Base-by-base conservation (phyloP, 768 basidiomycete genomes). In the Termitomyces titanicus region DNA sequence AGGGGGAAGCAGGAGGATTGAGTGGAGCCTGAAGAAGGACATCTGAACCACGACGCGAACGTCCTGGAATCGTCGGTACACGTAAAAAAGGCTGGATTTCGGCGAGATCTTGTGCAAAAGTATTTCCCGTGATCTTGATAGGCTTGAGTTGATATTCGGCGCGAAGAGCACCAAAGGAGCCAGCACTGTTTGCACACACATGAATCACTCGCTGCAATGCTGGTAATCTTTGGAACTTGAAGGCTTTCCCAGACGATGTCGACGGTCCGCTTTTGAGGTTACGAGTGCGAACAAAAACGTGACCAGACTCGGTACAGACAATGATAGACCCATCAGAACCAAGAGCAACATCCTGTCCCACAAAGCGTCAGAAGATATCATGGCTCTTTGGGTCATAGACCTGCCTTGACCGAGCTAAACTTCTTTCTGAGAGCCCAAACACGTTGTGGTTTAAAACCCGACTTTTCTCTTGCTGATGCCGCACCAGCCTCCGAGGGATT, bases 221-320 rank as follows among this genome's bases (percentile, higher is more conserved):
- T 0, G 89, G 85, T 1, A 97, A 73, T 12, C 88, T 84, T 56
- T 86, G 83, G 66, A 94, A 96, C 71, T 88, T 94, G 75, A 81
- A 81, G 1, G 81, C 66, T 65, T 87, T 88, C 24, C 63, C 68
- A 15, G 61, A 57, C 25, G 59, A 56, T 8, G 61, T 44, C 22
- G 62, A 62, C 31, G 69, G 65, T 10, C 67, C 66, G 58, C 56
- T 61, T 56, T 70, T 74, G 6, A 68, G 57, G 55, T 73, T 83
- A 25, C 92, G 81, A 18, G 84, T 78, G 22, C 94, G 88, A 22
- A 95, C 79, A 65, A 89, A 98, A 31, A 96, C 94, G 63, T 98
- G 94, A 0, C 96, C 96, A 4, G 96, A 95, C 58, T 89, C 85
- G 1, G 96, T 98, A 71, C 92, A 97, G 44, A 98, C 80, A 65